Percentiles rank a stretch among this genome's conserved stretches.
phyloP scores from a whole-genome alignment of 2,329 filamentous ascomycete genomes.

The Apiospora malaysiana region DNA sequence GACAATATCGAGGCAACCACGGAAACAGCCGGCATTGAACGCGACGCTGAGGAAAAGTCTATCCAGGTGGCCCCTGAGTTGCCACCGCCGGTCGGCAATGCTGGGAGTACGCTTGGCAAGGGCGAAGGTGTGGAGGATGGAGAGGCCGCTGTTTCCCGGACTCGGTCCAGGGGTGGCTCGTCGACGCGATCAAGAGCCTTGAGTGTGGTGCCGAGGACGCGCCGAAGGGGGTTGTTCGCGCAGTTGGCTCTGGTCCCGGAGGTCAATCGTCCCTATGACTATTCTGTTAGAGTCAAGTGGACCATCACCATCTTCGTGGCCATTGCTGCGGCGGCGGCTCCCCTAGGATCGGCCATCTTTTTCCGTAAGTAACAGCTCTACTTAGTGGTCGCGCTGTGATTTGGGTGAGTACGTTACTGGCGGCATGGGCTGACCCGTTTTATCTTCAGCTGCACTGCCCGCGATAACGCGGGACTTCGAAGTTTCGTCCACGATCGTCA shows the following conservation, averaged over 20 bases:
- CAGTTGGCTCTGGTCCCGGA: conserved; percentile 77
- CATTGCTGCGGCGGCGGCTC: conserved; percentile 76
- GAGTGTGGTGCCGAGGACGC: conserved; percentile 24
- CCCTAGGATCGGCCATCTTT: conserved; percentile 84
- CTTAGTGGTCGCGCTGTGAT: not conserved
- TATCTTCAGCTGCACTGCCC: conserved; percentile 66
- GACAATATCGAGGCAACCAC: not conserved
- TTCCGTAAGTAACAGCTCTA: conserved; percentile 63
- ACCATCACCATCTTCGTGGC: conserved; percentile 79
- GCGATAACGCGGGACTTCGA: conserved; percentile 68
- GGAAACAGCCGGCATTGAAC: not conserved
- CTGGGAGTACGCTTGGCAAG: not conserved
- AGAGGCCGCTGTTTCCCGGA: not conserved
- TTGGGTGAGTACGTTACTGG: not conserved
- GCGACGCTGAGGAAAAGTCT: conserved; percentile 14
- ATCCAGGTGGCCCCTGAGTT: conserved; percentile 5
- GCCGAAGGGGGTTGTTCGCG: conserved; percentile 50
- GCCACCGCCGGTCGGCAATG: conserved; percentile 16
- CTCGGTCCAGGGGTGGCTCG: conserved; percentile 19
- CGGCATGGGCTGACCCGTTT: conserved; percentile 25
- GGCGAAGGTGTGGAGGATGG: not conserved
- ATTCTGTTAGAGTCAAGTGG: conserved; percentile 80
- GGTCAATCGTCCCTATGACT: conserved; percentile 76
- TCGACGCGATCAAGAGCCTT: conserved; percentile 23
- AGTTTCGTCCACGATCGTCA: conserved; percentile 69